Evolutionary conservation across 2,329 filamentous ascomycete species (phyloP).

Genomic region (Arthrobotrys megalospora): DNA sequence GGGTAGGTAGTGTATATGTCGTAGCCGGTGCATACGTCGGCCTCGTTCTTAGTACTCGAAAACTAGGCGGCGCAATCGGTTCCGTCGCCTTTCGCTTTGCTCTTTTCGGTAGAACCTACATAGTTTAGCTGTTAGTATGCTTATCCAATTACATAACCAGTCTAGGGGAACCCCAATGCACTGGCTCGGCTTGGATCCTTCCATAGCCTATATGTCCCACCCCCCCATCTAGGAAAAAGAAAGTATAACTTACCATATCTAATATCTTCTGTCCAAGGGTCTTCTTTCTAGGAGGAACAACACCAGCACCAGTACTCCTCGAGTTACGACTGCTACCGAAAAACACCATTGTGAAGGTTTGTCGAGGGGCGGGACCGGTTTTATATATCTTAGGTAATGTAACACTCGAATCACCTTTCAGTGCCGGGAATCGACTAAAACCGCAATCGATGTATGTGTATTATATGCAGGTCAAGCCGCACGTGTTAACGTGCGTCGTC

Average conservation of each 20-base stretch:
- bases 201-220: conserved; percentile 11
- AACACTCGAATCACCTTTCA: not conserved
- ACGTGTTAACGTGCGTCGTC: conserved; percentile 16
- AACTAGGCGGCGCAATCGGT: conserved; percentile 18
- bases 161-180: not conserved
- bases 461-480: conserved; percentile 2
- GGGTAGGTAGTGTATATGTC: not conserved
- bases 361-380: not conserved
- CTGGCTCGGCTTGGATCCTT: conserved; percentile 27
- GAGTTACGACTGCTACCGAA: conserved; percentile 19
- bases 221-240: conserved; percentile 15
- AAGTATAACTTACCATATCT: conserved; percentile 40
- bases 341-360: conserved; percentile 20
- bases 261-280: conserved; percentile 36
- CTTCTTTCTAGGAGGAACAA: conserved; percentile 13
- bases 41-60: conserved; percentile 35
- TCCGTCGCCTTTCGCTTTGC: conserved; percentile 32
- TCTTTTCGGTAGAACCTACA: conserved; percentile 37
- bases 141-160: not conserved
- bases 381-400: conserved; percentile 20
- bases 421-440: not conserved
- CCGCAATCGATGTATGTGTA: not conserved
- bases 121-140: not conserved
- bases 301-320: not conserved
- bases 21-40: not conserved